These are phyloP conservation scores for Pseudocercospora eumusae DNA, from an alignment of 2,329 filamentous ascomycete genomes.

Conservation along the genomic window DNA sequence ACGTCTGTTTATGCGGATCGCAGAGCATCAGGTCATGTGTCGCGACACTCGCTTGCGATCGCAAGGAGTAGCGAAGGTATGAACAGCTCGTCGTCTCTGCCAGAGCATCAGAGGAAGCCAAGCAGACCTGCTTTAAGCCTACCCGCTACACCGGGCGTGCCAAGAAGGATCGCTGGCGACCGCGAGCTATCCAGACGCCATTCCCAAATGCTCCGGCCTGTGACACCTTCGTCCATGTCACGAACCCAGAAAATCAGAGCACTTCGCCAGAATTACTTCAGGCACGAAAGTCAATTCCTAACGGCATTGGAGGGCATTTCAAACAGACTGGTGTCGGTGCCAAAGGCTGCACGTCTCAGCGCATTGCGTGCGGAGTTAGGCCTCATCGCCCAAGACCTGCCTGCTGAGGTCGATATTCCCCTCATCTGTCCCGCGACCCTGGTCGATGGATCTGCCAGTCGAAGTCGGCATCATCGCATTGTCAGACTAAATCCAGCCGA, in stretches of 20 bases:
- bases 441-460: conserved; percentile 70
- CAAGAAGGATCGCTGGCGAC: conserved; percentile 37
- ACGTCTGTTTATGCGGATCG: conserved; percentile 5
- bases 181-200: conserved; percentile 52
- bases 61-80: conserved; percentile 36
- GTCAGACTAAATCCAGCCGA: conserved; percentile 81
- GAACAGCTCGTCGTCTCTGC: conserved; percentile 39
- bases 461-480: conserved; percentile 78
- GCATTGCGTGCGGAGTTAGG: conserved; percentile 78
- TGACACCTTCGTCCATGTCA: conserved; percentile 64
- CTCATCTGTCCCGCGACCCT: conserved; percentile 76
- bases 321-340: conserved; percentile 78
- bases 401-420: conserved; percentile 80
- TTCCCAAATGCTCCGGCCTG: conserved; percentile 57
- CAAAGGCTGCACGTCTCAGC: conserved; percentile 77
- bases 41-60: conserved; percentile 39
- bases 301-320: conserved; percentile 81
- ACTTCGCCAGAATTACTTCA: conserved; percentile 78
- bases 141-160: conserved; percentile 45
- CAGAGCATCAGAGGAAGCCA: conserved; percentile 34
- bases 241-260: conserved; percentile 68
- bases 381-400: conserved; percentile 76
- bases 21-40: conserved; percentile 13
- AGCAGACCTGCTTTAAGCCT: conserved; percentile 28
- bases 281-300: conserved; percentile 77